Base-by-base conservation (phyloP, 169 alveolate species). In the Besnoitia besnoiti region DNA sequence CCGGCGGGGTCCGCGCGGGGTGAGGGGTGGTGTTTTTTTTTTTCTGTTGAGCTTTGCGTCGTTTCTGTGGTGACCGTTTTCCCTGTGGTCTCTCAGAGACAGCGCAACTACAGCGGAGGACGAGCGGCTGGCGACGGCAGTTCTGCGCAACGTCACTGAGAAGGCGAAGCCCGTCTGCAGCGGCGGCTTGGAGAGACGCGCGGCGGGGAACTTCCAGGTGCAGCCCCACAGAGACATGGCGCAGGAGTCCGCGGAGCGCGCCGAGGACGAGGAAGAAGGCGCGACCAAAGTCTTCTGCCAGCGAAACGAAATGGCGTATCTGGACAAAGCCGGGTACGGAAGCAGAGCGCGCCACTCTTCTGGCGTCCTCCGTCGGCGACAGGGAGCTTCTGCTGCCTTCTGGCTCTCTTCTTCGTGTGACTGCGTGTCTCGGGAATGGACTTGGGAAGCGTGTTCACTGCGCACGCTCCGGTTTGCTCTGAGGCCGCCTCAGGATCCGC, bases 151-250 rank as follows among this genome's bases (percentile, higher is more conserved):
- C 61, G 92, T 89, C 30, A 67, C 92, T 1, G 92, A 89, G 61
- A 89, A 89, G 77, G 92, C 92, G 55, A 67, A 49, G 87, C 92
- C 92, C 1, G 92, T 82, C 37, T 24, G 79, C 21, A 59, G 85
- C 40, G 67, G 85, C 37, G 92, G 73, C 21, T 85, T 73, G 27
- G n/a, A 42, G 33, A 33, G 77, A 8, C 4, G n/a, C 10, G 49
- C 35, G 27, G 55, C 75, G 39, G 92, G 73, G 73, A 24, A 84
- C 87, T 75, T n/a, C 76, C 80, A 67, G 44, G 61, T 89, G 27
- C 92, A 89, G 79, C 92, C 92, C 35, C 92, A 89, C 33, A 39
- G 77, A 75, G 92, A 89, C 87, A 89, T 89, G 92, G 46, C 42
- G 50, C 67, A 87, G 67, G 46, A 77, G 80, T 42, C 40, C 44